Base-by-base conservation (phyloP, 2,329 filamentous ascomycete genomes). In the Colletotrichum magnum region DNA sequence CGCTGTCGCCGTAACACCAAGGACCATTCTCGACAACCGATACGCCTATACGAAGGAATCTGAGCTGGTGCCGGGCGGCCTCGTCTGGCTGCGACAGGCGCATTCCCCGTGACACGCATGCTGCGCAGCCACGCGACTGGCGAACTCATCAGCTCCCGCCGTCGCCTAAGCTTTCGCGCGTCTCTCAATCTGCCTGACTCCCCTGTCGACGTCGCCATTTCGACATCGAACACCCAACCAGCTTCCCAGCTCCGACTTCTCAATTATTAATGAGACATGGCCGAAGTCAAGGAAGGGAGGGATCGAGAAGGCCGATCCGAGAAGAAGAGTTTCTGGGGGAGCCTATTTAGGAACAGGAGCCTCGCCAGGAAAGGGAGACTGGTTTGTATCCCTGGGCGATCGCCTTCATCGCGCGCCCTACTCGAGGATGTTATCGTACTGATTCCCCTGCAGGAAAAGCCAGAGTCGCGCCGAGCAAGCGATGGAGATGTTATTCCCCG, bases 331-430 rank as follows among this genome's bases (percentile, higher is more conserved):
- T 84, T 87, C 70, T 85, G 82, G 83, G 79, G 81, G 39, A 80
- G 79, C 69, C 77, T 89, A 64, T 81, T 89, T 72, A 83, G 86
- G 71, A 83, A 79, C 70, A 82, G 82, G 69, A 86, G 83, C 76
- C 79, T 80, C 61, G 79, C 82, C 24, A 79, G 77, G 62, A 78
- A 79, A 69, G 74, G 75, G 48, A 82, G 77, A 72, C 74, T 80
- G 69, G 80, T 84, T 75, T 57, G 66, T 26, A 39, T 6, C n/a
- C 28, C 47, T 58, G 41, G 41, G 16, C 50, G 9, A 53, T 65
- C 64, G 50, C 36, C 69, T 77, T 75, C 52, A 21, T 48, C 57
- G 26, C 70, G 72, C 57, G 58, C 21, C 26, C 43, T 24, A 51
- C 41, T 43, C 36, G 13, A 39, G 18, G 41, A 24, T 54, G 36